Percentiles rank a stretch among this genome's conserved stretches.
Evolutionary conservation across 176 grass and related monocot genomes (phyloP).

Genomic region (Eleusine indica): DNA sequence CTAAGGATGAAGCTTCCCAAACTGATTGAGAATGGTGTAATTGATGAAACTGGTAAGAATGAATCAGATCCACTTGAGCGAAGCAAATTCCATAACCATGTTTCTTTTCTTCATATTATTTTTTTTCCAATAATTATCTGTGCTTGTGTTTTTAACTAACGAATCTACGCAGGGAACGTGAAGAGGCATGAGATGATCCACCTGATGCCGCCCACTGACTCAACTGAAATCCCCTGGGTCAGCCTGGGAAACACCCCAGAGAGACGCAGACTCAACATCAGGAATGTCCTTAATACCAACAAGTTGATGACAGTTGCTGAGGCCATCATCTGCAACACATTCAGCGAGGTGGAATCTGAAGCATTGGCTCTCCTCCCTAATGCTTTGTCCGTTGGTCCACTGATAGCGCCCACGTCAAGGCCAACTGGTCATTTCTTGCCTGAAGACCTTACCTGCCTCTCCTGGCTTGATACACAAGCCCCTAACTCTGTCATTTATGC

Average conservation of each 20-base stretch:
- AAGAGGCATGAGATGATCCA: conserved; percentile 53
- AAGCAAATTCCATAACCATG: neutral
- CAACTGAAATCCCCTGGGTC: conserved; percentile 52
- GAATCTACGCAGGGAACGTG: conserved; percentile 41
- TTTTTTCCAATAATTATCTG: neutral
- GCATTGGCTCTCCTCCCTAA: conserved; percentile 34
- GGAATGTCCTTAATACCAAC: conserved; percentile 45
- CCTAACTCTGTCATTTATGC: conserved; percentile 55
- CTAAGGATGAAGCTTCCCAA: conserved; percentile 41
- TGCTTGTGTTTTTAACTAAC: neutral
- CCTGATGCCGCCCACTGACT: conserved; percentile 44
- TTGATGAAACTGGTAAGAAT: conserved; percentile 58
- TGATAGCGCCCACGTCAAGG: conserved; percentile 27
- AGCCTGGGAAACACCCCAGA: conserved; percentile 39
- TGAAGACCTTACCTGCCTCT: conserved; percentile 52
- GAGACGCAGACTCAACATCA: conserved; percentile 50
- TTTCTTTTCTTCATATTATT: conserved; percentile 8
- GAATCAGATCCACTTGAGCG: neutral
- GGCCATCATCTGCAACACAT: conserved; percentile 64
- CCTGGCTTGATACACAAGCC: conserved; percentile 53
- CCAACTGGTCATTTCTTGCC: conserved; percentile 55
- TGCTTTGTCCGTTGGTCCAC: conserved; percentile 48
- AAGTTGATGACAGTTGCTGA: conserved; percentile 43
- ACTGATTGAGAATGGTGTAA: conserved; percentile 47
- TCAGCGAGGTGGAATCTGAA: conserved; percentile 50